These are phyloP conservation scores for Penicillium sp. DNA, from an alignment of 2,329 filamentous ascomycete species.

Conservation along the genomic window DNA sequence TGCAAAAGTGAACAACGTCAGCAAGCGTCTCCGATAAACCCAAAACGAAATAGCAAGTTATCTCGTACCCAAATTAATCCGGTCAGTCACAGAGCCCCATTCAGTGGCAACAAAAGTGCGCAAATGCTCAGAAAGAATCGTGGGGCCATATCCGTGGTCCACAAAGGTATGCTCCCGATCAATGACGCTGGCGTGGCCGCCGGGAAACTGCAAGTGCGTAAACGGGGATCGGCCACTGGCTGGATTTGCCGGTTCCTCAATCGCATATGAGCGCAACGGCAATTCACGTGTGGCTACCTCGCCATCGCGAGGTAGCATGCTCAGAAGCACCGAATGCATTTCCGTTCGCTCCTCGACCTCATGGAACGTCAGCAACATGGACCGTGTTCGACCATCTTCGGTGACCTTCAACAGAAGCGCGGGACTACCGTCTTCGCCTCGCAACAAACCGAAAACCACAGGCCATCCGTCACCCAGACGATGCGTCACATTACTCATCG, in stretches of 20 bases:
- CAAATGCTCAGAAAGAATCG: constrained; percentile 69
- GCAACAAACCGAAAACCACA: constrained; percentile 70
- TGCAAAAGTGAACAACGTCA: constrained; percentile 1
- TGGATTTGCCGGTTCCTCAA: constrained; percentile 46
- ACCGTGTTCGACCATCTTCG: constrained; percentile 59
- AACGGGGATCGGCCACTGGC: constrained; percentile 23
- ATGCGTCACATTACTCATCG: constrained; percentile 70
- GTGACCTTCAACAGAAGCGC: constrained; percentile 66
- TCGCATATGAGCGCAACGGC: constrained; percentile 58
- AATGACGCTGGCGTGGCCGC: constrained; percentile 50
- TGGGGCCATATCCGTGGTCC: constrained; percentile 55
- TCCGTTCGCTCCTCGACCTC: constrained; percentile 64
- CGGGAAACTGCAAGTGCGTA: constrained; percentile 33
- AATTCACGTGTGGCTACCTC: constrained; percentile 69
- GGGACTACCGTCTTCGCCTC: constrained; percentile 63
- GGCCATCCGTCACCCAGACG: constrained; percentile 59
- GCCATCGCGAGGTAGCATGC: constrained; percentile 60
- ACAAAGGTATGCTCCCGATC: constrained; percentile 58
- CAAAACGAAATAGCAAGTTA: not conserved
- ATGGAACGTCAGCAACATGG: constrained; percentile 71
- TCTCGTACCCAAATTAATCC: constrained; percentile 63
- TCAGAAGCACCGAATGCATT: constrained; percentile 68
- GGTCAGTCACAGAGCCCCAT: constrained; percentile 72
- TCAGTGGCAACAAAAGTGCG: constrained; percentile 70
- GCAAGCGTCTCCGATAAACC: not conserved